phyloP scores from a whole-genome alignment of 139 green algal species.

The Micromonas pusilla region DNA sequence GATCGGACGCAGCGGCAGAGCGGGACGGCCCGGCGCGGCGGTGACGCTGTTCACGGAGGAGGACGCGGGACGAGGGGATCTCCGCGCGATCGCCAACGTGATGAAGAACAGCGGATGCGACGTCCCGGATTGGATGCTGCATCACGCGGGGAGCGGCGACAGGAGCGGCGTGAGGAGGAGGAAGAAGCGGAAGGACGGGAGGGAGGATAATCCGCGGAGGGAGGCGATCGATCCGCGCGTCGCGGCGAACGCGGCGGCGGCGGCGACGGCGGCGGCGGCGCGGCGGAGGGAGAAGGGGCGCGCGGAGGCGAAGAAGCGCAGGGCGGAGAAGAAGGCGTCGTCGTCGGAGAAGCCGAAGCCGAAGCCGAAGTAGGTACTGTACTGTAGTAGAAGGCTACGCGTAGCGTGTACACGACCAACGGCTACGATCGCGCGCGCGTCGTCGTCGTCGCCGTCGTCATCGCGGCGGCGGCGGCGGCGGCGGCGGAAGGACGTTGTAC shows the following conservation, averaged over 20 bases:
- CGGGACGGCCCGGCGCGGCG: conserved; percentile 33
- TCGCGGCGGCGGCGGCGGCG: too few species aligned
- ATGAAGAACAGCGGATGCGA: conserved; percentile 36
- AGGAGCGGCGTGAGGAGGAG: not conserved
- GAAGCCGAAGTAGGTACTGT: not conserved
- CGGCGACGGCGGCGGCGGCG: too few species aligned
- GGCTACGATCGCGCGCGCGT: too few species aligned
- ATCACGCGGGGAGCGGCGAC: not conserved
- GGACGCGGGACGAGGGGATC: conserved; percentile 24
- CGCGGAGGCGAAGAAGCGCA: not conserved
- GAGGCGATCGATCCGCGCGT: not conserved
- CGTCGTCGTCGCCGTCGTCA: too few species aligned
- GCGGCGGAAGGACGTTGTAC: too few species aligned
- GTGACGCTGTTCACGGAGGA: conserved; percentile 46
- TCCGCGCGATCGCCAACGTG: conserved; percentile 24
- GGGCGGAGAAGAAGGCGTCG: not conserved
- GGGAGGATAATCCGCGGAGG: not conserved
- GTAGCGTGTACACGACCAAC: too few species aligned
- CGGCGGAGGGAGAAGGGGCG: too few species aligned
- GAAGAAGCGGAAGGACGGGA: not conserved
- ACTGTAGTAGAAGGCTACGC: too few species aligned
- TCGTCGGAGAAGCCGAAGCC: not conserved
- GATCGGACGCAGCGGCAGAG: conserved; percentile 41
- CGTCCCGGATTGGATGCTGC: conserved; percentile 42
- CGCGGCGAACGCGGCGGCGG: too few species aligned